These are phyloP conservation scores for Podila verticillata DNA, from an alignment of 192 early-diverging fungal genomes.

Conservation along the genomic window DNA sequence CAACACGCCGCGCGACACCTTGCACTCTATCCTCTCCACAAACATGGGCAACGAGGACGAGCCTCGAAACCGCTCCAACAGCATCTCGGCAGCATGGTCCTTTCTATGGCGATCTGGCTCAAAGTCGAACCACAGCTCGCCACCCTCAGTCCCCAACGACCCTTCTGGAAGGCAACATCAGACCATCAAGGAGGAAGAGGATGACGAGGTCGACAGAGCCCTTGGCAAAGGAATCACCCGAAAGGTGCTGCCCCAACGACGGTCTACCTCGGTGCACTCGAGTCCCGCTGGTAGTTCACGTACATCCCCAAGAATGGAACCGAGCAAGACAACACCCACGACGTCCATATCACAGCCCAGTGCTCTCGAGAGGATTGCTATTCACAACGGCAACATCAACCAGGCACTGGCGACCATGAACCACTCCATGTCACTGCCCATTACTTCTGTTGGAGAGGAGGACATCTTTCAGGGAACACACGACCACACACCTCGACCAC, in stretches of 20 bases:
- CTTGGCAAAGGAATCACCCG: constrained; percentile 42
- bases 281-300: constrained; percentile 32
- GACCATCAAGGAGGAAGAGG: constrained; percentile 38
- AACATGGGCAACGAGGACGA: constrained; percentile 45
- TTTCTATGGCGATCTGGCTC: constrained; percentile 27
- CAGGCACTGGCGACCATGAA: constrained; percentile 27
- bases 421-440: constrained; percentile 25
- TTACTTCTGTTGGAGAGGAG: constrained; percentile 1
- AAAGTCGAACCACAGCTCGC: constrained; percentile 12
- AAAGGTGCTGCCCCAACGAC: constrained; percentile 47
- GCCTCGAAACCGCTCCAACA: constrained; percentile 47
- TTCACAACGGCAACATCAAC: constrained; percentile 48
- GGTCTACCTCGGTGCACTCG: constrained; percentile 31
- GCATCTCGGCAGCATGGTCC: constrained; percentile 43
- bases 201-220: constrained; percentile 39
- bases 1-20: too few relatives aligned
- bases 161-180: constrained; percentile 8
- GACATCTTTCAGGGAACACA: not conserved
- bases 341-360: constrained; percentile 12
- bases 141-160: constrained; percentile 7
- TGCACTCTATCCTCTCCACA: not conserved
- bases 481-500: not conserved
- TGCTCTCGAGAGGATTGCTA: constrained; percentile 40
- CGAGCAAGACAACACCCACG: not conserved
- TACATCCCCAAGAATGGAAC: constrained; percentile 24